Base-by-base conservation (phyloP, 106 monocot species). In the Gastrodia elata region DNA sequence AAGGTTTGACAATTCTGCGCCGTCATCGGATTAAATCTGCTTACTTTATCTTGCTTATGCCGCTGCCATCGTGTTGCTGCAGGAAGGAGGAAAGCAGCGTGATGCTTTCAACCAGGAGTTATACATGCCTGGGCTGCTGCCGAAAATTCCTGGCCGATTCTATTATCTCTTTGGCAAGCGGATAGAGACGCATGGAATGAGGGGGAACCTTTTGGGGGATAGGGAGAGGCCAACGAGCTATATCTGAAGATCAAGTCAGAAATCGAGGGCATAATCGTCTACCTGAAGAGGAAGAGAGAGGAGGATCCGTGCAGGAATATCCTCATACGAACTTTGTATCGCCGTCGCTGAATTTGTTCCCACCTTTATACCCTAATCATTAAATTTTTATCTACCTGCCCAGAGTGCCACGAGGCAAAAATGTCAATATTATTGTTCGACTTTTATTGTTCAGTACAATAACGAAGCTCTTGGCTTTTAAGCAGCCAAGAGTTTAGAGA, bases 131-230 rank as follows among this genome's bases (percentile, higher is more conserved):
- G 77, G 75, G 3, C 40, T 93, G 61, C 58, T 91, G 28, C 93
- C 97, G 0, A 98, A 93, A 39, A 20, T 91, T 48, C 97, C 97
- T 15, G 97, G 97, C 0, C 93, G 97, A 7, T 90, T 93, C n/a
- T 93, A 98, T 75, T 98, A 85, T 76, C 57, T 93, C 26, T 98
- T 98, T 71, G 97, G 97, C 11, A 88, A 91, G 71, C 90, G 90
- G 57, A 77, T 93, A 69, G 88, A 98, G 77, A 87, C 86, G 24
- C 56, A 26, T 42, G 90, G 86, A 38, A 87, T 76, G 82, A 76
- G 79, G 55, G n/a, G n/a, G n/a, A 76, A 78, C 49, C 69, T 78
- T 70, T 35, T 93, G 65, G 77, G 73, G 28, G 81, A 98, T 33
- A 74, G 71, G 72, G 65, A 64, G 22, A 84, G 43, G 88, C 90